Evolutionary conservation across 2,329 filamentous ascomycete genomes (phyloP).

Genomic region (Aspergillus awamori): DNA sequence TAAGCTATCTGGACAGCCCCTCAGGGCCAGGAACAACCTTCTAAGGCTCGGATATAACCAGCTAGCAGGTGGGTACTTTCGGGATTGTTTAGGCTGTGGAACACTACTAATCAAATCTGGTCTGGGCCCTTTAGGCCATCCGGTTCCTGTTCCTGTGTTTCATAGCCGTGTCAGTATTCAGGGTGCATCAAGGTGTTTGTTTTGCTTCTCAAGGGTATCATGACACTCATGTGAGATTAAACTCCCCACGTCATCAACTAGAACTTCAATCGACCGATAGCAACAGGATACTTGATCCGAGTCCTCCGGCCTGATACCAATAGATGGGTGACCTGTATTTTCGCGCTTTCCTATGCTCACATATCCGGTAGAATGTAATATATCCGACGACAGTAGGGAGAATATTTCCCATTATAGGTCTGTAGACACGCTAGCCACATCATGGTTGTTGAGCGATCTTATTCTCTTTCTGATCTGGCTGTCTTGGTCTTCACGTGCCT

Average conservation of each 20-base stretch:
- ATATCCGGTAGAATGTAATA: not conserved
- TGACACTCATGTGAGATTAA: not conserved
- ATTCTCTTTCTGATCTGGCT: no score
- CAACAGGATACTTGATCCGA: not conserved
- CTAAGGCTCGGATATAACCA: conserved; percentile 4
- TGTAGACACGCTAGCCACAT: not conserved
- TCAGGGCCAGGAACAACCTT: not conserved
- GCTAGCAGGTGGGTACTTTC: conserved; percentile 3
- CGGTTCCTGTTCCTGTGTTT: not conserved
- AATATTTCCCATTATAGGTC: not conserved
- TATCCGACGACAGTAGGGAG: not conserved
- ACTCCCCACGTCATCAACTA: not conserved
- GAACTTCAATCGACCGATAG: not conserved
- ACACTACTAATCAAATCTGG: not conserved
- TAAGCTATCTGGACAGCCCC: not conserved
- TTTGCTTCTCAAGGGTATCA: not conserved
- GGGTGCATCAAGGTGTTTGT: not conserved
- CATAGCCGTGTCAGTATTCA: not conserved
- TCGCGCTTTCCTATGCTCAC: not conserved
- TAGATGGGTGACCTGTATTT: not conserved
- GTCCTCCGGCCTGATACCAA: not conserved
- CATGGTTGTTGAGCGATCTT: not conserved
- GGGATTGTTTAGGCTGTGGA: not conserved
- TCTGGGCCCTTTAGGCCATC: not conserved
- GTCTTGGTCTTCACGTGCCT: no score